These are phyloP conservation scores for Neurospora terricola DNA, from an alignment of 495 filamentous ascomycete genomes.

Conservation along the genomic window DNA sequence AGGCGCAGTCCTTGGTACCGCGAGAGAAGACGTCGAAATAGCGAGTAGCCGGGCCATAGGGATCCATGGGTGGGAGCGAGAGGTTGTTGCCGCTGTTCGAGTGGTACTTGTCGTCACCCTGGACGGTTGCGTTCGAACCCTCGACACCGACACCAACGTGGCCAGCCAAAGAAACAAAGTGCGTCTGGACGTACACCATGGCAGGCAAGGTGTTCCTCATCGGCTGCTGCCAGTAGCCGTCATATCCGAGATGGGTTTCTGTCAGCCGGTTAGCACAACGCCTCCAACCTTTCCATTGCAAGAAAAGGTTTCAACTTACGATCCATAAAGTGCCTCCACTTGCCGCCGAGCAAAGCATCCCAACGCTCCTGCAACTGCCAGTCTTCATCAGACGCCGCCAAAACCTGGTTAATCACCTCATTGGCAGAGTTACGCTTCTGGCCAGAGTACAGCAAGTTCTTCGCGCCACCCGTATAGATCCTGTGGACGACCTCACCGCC, in stretches of 20 bases:
- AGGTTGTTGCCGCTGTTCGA: constrained; percentile 45
- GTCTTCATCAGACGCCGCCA: constrained; percentile 53
- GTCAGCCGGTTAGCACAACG: constrained; percentile 2
- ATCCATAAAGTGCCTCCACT: constrained; percentile 68
- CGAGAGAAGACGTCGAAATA: constrained; percentile 61
- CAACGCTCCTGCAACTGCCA: constrained; percentile 50
- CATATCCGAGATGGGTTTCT: constrained; percentile 45
- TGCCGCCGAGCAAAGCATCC: constrained; percentile 53
- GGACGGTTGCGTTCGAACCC: constrained; percentile 51
- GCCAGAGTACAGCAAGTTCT: constrained; percentile 51
- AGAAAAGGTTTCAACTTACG: constrained; percentile 23
- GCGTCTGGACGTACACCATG: constrained; percentile 47
- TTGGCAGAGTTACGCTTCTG: constrained; percentile 62
- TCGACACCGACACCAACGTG: constrained; percentile 58
- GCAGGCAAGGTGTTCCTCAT: constrained; percentile 58
- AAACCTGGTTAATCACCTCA: constrained; percentile 43
- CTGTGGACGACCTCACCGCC: constrained; percentile 52
- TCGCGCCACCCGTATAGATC: constrained; percentile 50
- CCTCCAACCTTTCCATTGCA: neutral
- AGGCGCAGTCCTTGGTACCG: constrained; percentile 48
- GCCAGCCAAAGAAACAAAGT: constrained; percentile 48
- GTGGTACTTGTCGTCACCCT: constrained; percentile 59
- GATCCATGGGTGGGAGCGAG: constrained; percentile 47
- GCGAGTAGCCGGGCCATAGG: constrained; percentile 48
- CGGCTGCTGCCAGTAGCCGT: constrained; percentile 56